Evolutionary conservation across 495 filamentous ascomycete species (phyloP).

Genomic region (Annulohypoxylon nitens): DNA sequence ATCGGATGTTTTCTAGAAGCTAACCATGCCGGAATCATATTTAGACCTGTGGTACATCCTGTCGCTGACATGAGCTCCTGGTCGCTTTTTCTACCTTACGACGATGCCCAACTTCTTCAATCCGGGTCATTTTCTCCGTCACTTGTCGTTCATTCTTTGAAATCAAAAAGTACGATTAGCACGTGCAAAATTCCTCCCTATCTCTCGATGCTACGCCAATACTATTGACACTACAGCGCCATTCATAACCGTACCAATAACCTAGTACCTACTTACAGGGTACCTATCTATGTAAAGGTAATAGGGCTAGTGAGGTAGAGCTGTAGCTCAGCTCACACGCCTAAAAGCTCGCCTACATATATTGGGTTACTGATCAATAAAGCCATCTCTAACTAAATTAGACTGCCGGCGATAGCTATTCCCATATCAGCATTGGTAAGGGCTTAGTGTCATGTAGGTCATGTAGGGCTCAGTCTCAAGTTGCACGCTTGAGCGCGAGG

Average conservation of each 20-base stretch:
- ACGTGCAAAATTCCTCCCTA: background rate
- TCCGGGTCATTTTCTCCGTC: background rate
- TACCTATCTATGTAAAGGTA: background rate
- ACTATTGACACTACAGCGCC: background rate
- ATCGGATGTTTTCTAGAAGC: slow-evolving; percentile 26
- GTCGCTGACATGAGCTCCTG: background rate
- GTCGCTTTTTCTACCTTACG: background rate
- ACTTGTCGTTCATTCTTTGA: background rate
- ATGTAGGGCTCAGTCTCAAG: slow-evolving; percentile 4
- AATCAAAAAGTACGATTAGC: background rate
- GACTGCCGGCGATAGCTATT: slow-evolving; percentile 15
- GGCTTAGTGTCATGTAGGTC: slow-evolving; percentile 5
- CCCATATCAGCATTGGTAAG: slow-evolving; percentile 26
- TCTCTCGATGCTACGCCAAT: background rate
- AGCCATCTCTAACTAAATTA: background rate
- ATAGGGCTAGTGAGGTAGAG: background rate
- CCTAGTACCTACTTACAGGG: background rate
- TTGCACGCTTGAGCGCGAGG: slow-evolving; percentile 1
- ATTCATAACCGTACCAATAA: background rate
- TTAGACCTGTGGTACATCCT: slow-evolving; percentile 18
- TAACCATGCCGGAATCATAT: slow-evolving; percentile 12
- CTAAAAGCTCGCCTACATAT: background rate
- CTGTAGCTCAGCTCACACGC: background rate
- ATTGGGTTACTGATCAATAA: background rate
- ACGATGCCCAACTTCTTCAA: background rate